Percentiles rank a stretch among this genome's conserved stretches.
Conservation (phyloP, 2,329 filamentous ascomycete genomes). For the Cryoendolithus antarcticus region DNA sequence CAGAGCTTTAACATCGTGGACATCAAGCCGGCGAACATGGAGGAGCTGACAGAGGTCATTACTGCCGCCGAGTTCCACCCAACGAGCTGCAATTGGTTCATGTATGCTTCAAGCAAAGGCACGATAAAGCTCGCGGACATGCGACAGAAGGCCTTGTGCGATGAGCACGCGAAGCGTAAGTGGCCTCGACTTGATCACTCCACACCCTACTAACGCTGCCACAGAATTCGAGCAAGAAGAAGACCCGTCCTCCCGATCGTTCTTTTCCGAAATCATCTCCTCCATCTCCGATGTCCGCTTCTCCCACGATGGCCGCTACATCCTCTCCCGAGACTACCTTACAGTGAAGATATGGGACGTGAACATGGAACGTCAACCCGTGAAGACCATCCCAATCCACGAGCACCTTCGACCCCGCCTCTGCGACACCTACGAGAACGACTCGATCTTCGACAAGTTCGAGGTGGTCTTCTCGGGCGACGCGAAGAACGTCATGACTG, state of each 20-base stretch:
- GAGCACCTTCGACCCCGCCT: constrained; percentile 88
- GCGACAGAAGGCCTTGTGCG: constrained; percentile 90
- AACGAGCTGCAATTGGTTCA: constrained; percentile 97
- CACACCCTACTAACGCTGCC: constrained; percentile 10
- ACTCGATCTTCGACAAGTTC: constrained; percentile 99
- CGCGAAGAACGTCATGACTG: constrained; percentile 98
- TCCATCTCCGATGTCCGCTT: constrained; percentile 98
- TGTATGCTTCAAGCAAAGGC: constrained; percentile 98
- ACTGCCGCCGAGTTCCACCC: constrained; percentile 97
- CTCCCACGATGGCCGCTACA: constrained; percentile 91
- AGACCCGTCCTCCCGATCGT: constrained; percentile 88
- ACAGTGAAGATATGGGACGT: constrained; percentile 99
- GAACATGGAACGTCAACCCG: constrained; percentile 93
- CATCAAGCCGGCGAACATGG: constrained; percentile 99
- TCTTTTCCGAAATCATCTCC: constrained; percentile 99
- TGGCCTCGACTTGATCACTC: constrained; percentile 9
- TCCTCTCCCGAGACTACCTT: constrained; percentile 91
- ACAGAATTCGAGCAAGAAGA: constrained; percentile 98
- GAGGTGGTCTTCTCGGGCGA: constrained; percentile 98
- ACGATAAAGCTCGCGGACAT: constrained; percentile 98
- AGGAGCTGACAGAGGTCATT: constrained; percentile 96
- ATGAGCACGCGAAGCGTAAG: constrained; percentile 89
- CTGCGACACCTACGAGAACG: constrained; percentile 98
- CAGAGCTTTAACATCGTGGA: constrained; percentile 99
- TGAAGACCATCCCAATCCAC: constrained; percentile 98